Base-by-base conservation (phyloP, 768 basidiomycete species). In the Pleurotus platypus region DNA sequence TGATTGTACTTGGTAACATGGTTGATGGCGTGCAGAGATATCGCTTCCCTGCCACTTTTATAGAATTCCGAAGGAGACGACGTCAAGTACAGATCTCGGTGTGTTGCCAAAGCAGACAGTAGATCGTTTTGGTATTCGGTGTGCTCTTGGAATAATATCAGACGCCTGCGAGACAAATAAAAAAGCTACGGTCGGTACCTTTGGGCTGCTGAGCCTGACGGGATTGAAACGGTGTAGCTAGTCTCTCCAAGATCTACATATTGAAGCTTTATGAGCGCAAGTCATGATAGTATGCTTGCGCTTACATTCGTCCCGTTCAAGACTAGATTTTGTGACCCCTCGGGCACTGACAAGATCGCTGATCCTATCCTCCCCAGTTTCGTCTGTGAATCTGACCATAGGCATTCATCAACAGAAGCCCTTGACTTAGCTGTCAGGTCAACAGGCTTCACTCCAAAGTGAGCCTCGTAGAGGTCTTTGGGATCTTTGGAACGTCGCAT, bases 1-100 rank as follows among this genome's bases (percentile, higher is more conserved):
- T 27, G 3, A n/a, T 57, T 78, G 57, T 66, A 96, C 97, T 90
- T 97, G 55, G 86, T 83, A 55, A 95, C 79, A 72, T 99, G 97
- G 64, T 97, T 93, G 54, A 98, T 69, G 2, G 84, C 82, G 69
- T 98, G 95, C 3, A 96, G 71, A 2, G 90, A 75, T 2, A 87
- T 78, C 1, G 83, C 85, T 67, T 93, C 86, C 40, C 92, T 80
- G 15, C 84, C 75, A 16, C 70, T 69, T 64, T 80, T 79, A 55
- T 86, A 83, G n/a, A 81, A 74, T 12, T 89, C 86, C 49, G 87
- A 73, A 35, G 24, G 24, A 37, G 85, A 75, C 5, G 83, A 81
- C 18, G 93, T 78, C 26, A 90, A 65, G 65, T 90, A 92, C 16
- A 98, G 63, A 66, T 99, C 96, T 60, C 84, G 78, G 57, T 93